Base-by-base conservation (phyloP, 306 rosid species). In the Albizia julibrissin region DNA sequence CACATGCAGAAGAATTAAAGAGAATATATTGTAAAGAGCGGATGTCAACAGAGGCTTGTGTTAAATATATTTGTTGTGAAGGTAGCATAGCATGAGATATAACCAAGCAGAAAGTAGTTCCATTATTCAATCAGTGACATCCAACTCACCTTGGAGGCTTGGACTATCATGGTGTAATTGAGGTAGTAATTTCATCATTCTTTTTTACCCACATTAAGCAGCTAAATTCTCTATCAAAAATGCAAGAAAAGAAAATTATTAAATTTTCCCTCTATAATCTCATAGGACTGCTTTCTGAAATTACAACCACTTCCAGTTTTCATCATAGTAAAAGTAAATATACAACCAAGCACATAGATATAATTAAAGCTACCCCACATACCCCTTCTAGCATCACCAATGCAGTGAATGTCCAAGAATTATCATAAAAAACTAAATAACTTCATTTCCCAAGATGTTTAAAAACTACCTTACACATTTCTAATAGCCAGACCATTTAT, bases 401-500 rank as follows among this genome's bases (percentile, higher is more conserved):
- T 46, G 64, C 33, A n/a, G 46, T 9, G 19, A 58, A 79, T 69
- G 49, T 18, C 67, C 21, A 56, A 69, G 46, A 56, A 72, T 72
- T 47, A 37, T 64, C 29, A 33, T 29, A 22, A 27, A 1, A 72
- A 66, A 44, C 72, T 50, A 50, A 76, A 72, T 24, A 64, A 71
- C 49, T 24, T 61, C 3, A 43, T 47, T 46, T 56, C 80, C 33
- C 46, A 14, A 27, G 50, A 73, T 66, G 29, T 67, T 40, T 56
- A 37, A 78, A 72, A 13, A 9, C 33, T 40, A 37, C 18, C 62
- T 33, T 42, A 14, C 43, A 50, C 39, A 39, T 74, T 64, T 72
- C 79, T 29, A 79, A 58, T 67, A 47, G 11, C 50, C 61, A 10
- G 9, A 43, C 14, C 54, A 78, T 64, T 78, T 64, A 83, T 65